Percentiles rank a stretch among this genome's conserved stretches.
Conservation (phyloP, 176 grass and related monocot genomes). For the Phoenix roebelenii region DNA sequence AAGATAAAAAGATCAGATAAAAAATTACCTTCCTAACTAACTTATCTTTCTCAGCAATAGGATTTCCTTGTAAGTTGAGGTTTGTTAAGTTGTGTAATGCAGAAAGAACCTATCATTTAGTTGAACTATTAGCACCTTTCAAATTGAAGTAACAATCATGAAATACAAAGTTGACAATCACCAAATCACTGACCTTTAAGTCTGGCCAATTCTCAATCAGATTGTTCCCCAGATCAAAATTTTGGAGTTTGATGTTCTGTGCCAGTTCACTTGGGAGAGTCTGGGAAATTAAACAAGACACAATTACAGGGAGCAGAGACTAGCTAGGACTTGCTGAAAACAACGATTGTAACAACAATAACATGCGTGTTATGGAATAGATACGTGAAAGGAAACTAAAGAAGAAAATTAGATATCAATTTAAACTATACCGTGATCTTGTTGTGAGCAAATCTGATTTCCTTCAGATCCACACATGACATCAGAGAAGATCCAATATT, state of each 20-base stretch:
- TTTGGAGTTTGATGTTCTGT: constrained; percentile 61
- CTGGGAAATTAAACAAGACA: constrained; percentile 24
- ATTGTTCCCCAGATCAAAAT: constrained; percentile 85
- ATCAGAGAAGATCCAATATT: constrained; percentile 68
- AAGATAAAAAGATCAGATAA: background rate
- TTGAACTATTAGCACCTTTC: constrained; percentile 10
- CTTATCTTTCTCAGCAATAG: constrained; percentile 59
- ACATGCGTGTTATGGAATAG: no score
- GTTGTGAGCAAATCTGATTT: constrained; percentile 77
- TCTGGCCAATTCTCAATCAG: constrained; percentile 62
- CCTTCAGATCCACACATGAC: constrained; percentile 63
- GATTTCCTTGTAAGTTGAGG: constrained; percentile 87
- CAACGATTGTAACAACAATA: no score
- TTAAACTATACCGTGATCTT: constrained; percentile 59
- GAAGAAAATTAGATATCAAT: no score
- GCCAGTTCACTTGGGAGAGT: constrained; percentile 56
- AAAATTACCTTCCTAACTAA: constrained; percentile 53
- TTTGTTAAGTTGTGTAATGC: constrained; percentile 65
- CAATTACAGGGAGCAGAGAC: no score
- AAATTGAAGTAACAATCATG: constrained; percentile 4
- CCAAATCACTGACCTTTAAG: constrained; percentile 46
- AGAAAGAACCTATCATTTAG: constrained; percentile 56
- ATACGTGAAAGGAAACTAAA: no score
- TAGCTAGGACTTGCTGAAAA: no score
- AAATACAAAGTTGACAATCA: background rate